Percentiles rank a stretch among this genome's conserved stretches.
phyloP scores from a whole-genome alignment of 2,329 filamentous ascomycete species.

The Fusarium sp. region DNA sequence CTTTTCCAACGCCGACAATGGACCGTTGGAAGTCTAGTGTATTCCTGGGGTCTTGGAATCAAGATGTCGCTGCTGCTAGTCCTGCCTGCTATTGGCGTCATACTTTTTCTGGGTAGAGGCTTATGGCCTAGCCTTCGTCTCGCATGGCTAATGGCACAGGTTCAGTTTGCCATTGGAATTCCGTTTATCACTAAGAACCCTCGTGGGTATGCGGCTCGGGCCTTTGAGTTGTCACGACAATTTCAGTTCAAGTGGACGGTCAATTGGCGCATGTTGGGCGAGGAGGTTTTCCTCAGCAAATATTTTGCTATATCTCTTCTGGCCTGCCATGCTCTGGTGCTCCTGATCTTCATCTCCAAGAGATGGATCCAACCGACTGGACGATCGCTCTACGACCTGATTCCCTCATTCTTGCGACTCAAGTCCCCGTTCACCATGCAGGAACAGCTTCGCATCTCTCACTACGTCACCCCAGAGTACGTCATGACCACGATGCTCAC shows the following conservation, averaged over 20 bases:
- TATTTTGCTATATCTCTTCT: conserved; percentile 75
- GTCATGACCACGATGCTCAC: conserved; percentile 80
- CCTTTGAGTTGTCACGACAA: conserved; percentile 89
- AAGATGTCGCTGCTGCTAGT: conserved; percentile 93
- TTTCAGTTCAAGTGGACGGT: conserved; percentile 99
- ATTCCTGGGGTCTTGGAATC: conserved; percentile 82
- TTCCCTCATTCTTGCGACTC: conserved; percentile 53
- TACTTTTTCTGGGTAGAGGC: conserved; percentile 79
- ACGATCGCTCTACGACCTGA: conserved; percentile 65
- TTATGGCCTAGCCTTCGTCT: conserved; percentile 71
- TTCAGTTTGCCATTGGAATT: conserved; percentile 74
- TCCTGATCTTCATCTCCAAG: conserved; percentile 71
- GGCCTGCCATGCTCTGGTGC: conserved; percentile 69
- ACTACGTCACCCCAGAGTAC: conserved; percentile 73
- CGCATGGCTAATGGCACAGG: conserved; percentile 75
- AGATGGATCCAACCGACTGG: conserved; percentile 78
- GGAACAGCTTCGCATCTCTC: conserved; percentile 66
- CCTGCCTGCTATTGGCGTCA: conserved; percentile 80
- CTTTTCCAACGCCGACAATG: conserved; percentile 79
- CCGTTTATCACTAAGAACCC: conserved; percentile 77
- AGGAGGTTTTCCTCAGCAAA: conserved; percentile 77
- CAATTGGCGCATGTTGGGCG: conserved; percentile 96
- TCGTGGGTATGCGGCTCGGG: conserved; percentile 77
- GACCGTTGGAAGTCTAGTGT: conserved; percentile 76
- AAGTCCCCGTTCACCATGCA: conserved; percentile 56